These are phyloP conservation scores for Baorangia bicolor DNA, from an alignment of 768 basidiomycete species.

Conservation along the genomic window DNA sequence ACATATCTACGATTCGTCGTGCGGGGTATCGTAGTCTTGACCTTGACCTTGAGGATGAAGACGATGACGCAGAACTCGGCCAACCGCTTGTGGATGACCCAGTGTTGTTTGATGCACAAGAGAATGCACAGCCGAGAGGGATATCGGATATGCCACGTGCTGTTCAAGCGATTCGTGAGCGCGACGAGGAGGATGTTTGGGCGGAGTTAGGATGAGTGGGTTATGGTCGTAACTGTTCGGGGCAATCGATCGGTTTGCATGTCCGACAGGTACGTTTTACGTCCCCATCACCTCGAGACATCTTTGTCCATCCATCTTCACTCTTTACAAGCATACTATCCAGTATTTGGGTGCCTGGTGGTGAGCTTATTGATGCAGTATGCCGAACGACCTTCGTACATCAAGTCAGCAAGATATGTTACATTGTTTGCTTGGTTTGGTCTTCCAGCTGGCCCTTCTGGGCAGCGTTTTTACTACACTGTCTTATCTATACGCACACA, in stretches of 20 bases:
- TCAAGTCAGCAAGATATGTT: background rate
- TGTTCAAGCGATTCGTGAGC: constrained; percentile 50
- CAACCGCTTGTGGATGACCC: constrained; percentile 59
- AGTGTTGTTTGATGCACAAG: constrained; percentile 62
- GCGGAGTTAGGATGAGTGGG: constrained; percentile 53
- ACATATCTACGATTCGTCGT: constrained; percentile 68
- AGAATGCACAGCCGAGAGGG: constrained; percentile 27
- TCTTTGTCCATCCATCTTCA: background rate
- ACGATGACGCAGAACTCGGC: constrained; percentile 51
- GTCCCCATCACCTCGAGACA: background rate
- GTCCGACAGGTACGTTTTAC: background rate
- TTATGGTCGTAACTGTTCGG: background rate
- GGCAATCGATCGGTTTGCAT: background rate
- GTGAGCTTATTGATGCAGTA: background rate
- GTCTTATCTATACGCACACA: background rate
- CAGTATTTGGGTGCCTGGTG: background rate
- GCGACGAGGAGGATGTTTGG: constrained; percentile 72
- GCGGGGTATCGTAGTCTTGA: constrained; percentile 64
- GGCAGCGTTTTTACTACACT: background rate
- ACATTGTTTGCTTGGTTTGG: background rate
- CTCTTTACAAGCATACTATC: background rate
- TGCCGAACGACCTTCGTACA: background rate
- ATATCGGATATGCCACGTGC: constrained; percentile 62
- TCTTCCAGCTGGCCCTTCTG: background rate
- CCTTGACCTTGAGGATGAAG: constrained; percentile 67